These are phyloP conservation scores for Leucocoprinus gongylophorus DNA, from an alignment of 1,284 basidiomycete genomes.

Conservation along the genomic window DNA sequence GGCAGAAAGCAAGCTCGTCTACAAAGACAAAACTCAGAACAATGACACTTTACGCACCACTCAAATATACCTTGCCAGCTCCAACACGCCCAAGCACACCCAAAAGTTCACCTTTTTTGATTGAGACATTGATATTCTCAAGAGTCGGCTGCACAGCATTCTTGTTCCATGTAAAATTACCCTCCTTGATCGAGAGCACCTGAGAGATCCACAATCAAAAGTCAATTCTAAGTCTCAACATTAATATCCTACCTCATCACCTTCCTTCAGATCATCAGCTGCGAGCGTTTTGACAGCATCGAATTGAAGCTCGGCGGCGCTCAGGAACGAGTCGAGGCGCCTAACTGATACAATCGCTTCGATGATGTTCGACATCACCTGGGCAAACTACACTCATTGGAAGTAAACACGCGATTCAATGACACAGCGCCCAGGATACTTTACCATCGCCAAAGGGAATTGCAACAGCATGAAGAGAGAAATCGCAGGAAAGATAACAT, in stretches of 20 bases:
- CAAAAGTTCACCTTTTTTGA: conserved; percentile 82
- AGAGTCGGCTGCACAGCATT: conserved; percentile 54
- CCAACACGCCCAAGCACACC: conserved; percentile 88
- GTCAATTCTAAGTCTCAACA: background rate
- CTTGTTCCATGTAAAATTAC: conserved; percentile 75
- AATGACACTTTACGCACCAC: conserved; percentile 14
- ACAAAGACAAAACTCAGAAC: conserved; percentile 5
- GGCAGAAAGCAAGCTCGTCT: conserved; percentile 69
- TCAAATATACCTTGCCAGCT: conserved; percentile 72
- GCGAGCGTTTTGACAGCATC: conserved; percentile 57
- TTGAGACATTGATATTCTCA: conserved; percentile 68
- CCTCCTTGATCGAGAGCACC: conserved; percentile 65
- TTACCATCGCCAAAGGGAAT: conserved; percentile 83
- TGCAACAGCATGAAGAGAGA: conserved; percentile 87
- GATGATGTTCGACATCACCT: conserved; percentile 72
- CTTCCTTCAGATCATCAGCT: conserved; percentile 39
- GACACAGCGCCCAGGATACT: conserved; percentile 4
- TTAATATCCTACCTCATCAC: conserved; percentile 48
- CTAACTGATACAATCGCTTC: conserved; percentile 83
- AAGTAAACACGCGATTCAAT: background rate
- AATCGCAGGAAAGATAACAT: conserved; percentile 92
- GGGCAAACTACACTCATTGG: conserved; percentile 42
- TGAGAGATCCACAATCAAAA: conserved; percentile 17
- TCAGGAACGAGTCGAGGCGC: conserved; percentile 75
- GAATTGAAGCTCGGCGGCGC: conserved; percentile 72